phyloP scores from a whole-genome alignment of 805 yeast genomes.

The Millerozyma acaciae region DNA sequence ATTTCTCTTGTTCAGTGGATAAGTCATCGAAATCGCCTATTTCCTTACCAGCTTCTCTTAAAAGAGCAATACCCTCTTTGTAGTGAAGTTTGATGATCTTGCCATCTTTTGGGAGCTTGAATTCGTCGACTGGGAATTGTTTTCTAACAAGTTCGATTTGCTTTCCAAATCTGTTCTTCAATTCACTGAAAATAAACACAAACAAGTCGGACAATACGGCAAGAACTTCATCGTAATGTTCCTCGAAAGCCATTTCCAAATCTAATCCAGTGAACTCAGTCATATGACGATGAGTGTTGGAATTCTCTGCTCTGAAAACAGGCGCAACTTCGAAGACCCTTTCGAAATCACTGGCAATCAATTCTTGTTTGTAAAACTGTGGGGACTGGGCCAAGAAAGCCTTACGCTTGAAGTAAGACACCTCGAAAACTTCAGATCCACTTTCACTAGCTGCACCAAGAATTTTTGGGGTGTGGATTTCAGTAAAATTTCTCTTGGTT shows the following conservation, averaged over 20 bases:
- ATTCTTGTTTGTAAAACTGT: slow-evolving; percentile 95
- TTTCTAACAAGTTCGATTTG: slow-evolving; percentile 88
- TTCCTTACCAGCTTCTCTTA: slow-evolving; percentile 82
- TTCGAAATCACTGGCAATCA: slow-evolving; percentile 97
- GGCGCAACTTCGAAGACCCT: slow-evolving; percentile 95
- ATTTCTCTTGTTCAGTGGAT: slow-evolving; percentile 90
- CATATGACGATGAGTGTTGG: slow-evolving; percentile 98
- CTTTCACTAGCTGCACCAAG: slow-evolving; percentile 97
- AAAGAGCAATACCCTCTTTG: slow-evolving; percentile 85
- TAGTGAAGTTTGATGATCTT: slow-evolving; percentile 87
- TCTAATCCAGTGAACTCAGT: slow-evolving; percentile 98
- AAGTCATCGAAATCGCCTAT: slow-evolving; percentile 88
- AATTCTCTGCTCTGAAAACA: slow-evolving; percentile 98
- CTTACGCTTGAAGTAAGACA: slow-evolving; percentile 84
- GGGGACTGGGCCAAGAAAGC: slow-evolving; percentile 98
- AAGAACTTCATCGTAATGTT: slow-evolving; percentile 91
- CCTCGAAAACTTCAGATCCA: slow-evolving; percentile 95
- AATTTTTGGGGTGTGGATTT: slow-evolving; percentile 94
- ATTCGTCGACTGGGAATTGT: slow-evolving; percentile 97
- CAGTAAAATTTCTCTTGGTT: slow-evolving; percentile 63
- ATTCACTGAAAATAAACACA: slow-evolving; percentile 80
- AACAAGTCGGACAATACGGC: slow-evolving; percentile 66
- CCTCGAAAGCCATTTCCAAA: slow-evolving; percentile 97
- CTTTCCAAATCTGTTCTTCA: slow-evolving; percentile 70
- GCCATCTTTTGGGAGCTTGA: slow-evolving; percentile 88